Conservation (phyloP, 2,329 filamentous ascomycete genomes). For the Nannizzia gypsea region DNA sequence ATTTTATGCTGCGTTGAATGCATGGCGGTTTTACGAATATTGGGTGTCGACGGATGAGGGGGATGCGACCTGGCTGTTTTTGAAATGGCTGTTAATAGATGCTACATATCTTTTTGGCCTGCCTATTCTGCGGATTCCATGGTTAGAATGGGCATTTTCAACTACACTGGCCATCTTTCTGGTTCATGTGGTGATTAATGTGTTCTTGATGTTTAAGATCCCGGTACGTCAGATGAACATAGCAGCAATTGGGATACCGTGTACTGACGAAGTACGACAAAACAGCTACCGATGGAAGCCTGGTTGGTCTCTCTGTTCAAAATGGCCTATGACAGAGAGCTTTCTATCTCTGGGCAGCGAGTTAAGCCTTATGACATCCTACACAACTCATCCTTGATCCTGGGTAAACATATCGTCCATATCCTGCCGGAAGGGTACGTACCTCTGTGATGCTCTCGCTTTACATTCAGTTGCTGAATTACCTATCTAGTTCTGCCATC, state of each 20-base stretch:
- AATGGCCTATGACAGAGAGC: constrained; percentile 80
- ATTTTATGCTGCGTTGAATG: constrained; percentile 63
- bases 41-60: constrained; percentile 66
- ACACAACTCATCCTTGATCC: constrained; percentile 84
- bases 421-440: constrained; percentile 81
- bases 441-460: neutral
- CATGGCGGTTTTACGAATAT: constrained; percentile 83
- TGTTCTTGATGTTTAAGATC: constrained; percentile 86
- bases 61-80: constrained; percentile 76
- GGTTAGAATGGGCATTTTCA: constrained; percentile 79
- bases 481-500: constrained; percentile 54
- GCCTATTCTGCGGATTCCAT: constrained; percentile 81
- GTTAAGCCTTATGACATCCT: constrained; percentile 81
- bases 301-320: constrained; percentile 64
- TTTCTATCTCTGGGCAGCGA: constrained; percentile 83
- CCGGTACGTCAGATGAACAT: constrained; percentile 42
- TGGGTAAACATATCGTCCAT: constrained; percentile 95
- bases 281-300: constrained; percentile 57
- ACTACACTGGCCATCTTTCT: constrained; percentile 61
- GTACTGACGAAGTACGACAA: constrained; percentile 6
- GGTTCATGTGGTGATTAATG: constrained; percentile 60
- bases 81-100: constrained; percentile 89
- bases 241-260: neutral
- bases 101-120: constrained; percentile 76
- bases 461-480: constrained; percentile 19